These are phyloP conservation scores for Rhizophagus prolifer DNA, from an alignment of 192 early-diverging fungal species.

Conservation along the genomic window DNA sequence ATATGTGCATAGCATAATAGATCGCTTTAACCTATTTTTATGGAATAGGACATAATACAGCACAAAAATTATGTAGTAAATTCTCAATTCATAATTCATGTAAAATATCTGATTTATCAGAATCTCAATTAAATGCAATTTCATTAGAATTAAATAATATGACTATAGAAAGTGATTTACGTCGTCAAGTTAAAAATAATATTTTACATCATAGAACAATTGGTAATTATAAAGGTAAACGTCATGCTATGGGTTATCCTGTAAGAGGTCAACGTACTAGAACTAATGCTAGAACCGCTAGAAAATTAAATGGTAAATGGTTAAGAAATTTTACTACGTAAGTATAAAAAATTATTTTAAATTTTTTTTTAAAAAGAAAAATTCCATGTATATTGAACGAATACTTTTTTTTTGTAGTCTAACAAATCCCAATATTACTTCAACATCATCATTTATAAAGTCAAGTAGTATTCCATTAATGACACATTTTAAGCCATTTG, in stretches of 20 bases:
- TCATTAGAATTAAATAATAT: constrained; percentile 83
- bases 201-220: constrained; percentile 71
- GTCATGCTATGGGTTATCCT: constrained; percentile 84
- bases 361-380: too few relatives aligned
- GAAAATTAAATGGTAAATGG: constrained; percentile 73
- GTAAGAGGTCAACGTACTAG: constrained; percentile 87
- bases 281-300: constrained; percentile 86
- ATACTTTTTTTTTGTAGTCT: background rate
- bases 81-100: constrained; percentile 83
- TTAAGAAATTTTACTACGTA: constrained; percentile 8
- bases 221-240: constrained; percentile 76
- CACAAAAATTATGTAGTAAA: constrained; percentile 71
- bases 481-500: constrained; percentile 1
- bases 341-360: background rate
- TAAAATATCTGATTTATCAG: constrained; percentile 85
- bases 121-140: constrained; percentile 84
- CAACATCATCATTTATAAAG: background rate
- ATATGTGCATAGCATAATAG: too few relatives aligned
- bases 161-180: constrained; percentile 82
- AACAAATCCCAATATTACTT: background rate
- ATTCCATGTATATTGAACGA: too few relatives aligned
- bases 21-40: constrained; percentile 60
- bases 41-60: constrained; percentile 82
- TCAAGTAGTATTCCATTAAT: background rate
- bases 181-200: constrained; percentile 66